Conservation (phyloP, 176 grass and related monocot species). For the Themeda triandra region DNA sequence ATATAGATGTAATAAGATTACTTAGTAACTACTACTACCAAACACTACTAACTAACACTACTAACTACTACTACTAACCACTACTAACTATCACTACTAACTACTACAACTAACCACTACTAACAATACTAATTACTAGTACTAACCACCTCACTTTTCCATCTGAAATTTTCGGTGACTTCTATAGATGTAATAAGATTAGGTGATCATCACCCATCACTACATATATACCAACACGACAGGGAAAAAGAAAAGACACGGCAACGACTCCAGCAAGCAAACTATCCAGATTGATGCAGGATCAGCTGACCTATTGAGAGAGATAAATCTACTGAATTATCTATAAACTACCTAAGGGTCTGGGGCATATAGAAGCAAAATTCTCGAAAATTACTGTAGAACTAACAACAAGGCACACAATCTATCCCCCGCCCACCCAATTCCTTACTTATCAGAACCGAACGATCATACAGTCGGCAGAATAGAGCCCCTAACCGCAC, state of each 20-base stretch:
- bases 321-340: not conserved
- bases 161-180: too few species aligned
- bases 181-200: too few species aligned
- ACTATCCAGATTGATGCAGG: not conserved
- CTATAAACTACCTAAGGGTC: not conserved
- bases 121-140: too few species aligned
- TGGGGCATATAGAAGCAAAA: not conserved
- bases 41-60: too few species aligned
- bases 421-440: not conserved
- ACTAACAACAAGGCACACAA: not conserved
- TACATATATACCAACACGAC: not conserved
- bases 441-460: not conserved
- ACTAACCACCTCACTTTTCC: too few species aligned
- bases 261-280: not conserved
- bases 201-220: not conserved
- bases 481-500: not conserved
- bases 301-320: not conserved
- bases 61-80: too few species aligned
- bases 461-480: not conserved
- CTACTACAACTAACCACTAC: too few species aligned
- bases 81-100: too few species aligned
- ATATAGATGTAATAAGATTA: too few species aligned
- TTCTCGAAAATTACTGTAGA: not conserved
- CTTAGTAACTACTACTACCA: too few species aligned
- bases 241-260: not conserved